Evolutionary conservation across 1,139 yeast genomes (phyloP), one percentile per base, ranked within the genome.

Genomic region (Yamadazyma siamensis): DNA sequence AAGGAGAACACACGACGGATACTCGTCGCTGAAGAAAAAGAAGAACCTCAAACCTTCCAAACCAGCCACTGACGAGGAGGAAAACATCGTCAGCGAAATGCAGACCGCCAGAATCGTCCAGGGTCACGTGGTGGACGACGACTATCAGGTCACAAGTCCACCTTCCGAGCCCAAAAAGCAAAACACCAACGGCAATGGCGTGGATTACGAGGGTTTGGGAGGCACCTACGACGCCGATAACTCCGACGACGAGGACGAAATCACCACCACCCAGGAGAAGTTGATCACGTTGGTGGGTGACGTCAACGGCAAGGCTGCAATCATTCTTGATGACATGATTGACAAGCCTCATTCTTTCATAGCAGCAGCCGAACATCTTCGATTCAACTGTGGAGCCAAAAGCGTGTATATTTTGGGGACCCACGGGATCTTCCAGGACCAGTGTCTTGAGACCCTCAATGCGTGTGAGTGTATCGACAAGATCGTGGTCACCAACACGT

Each of bases 71-170:
- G 78, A 69, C 27, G 76, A 65, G 39, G 84, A 76, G 41, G 86
- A 79, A 43, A 77, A 78, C 43, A 76, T 81, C 38, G 80, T 83
- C 33, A 79, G 85, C 26, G 96, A 91, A 46, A 77, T 94, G 52
- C 96, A 89, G 60, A 89, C 96, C 11, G 98, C 97, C 6, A 75
- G 98, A 59, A 81, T 94, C 30, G 91, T 94, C 26, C 85, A 89
- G 54, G 99, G 99, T 31, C 98, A 94, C 54, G 97, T 94, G 46
- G 95, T 94, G 21, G 94, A 86, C 49, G 96, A 88, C 52, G 94
- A 84, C 49, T 79, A 77, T 44, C 68, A 46, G 25, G 7, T 18
- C 7, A 18, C 9, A 8, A 18, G 9, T 18, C 20, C 7, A 18
- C 9, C 20, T 18, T 20, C 22, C 10, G 28, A 30, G n/a, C 27